Conservation (phyloP, 2,329 filamentous ascomycete species). For the Pseudocercospora pini-densiflorae region DNA sequence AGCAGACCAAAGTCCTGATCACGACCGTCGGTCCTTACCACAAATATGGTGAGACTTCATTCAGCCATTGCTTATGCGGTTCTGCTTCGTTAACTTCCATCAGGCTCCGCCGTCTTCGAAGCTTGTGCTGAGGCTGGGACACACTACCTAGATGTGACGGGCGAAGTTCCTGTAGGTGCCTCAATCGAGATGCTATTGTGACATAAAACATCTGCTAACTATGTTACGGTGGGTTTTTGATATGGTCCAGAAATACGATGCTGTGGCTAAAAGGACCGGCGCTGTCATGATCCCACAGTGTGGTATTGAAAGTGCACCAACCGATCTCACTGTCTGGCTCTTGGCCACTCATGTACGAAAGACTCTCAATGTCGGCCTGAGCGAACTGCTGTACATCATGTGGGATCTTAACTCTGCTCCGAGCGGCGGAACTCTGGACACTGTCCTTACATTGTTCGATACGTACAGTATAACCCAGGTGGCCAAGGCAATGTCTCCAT, state of each 20-base stretch:
- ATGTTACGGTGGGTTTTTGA: conserved; percentile 59
- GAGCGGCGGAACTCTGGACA: conserved; percentile 67
- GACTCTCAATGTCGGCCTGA: conserved; percentile 56
- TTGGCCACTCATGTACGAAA: conserved; percentile 58
- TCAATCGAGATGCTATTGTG: neutral
- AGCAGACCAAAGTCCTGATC: conserved; percentile 62
- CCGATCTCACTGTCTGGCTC: conserved; percentile 59
- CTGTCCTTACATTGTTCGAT: conserved; percentile 63
- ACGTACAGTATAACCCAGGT: conserved; percentile 54
- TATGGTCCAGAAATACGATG: conserved; percentile 66
- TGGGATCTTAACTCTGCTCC: conserved; percentile 59
- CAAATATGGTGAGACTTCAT: conserved; percentile 52
- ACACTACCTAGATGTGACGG: conserved; percentile 70
- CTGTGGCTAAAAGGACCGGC: conserved; percentile 61
- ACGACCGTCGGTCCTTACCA: conserved; percentile 68
- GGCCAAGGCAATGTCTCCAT: conserved; percentile 54
- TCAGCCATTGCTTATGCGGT: neutral
- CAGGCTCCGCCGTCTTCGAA: conserved; percentile 63
- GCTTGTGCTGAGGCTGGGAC: conserved; percentile 68
- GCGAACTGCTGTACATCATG: conserved; percentile 57
- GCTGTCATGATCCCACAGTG: conserved; percentile 66
- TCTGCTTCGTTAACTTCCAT: too few relatives aligned
- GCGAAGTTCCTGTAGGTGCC: conserved; percentile 35
- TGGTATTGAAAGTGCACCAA: conserved; percentile 65
- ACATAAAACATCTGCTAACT: neutral